Evolutionary conservation across 805 yeast genomes (phyloP).

Genomic region (Maudiozyma serrabonitensis): DNA sequence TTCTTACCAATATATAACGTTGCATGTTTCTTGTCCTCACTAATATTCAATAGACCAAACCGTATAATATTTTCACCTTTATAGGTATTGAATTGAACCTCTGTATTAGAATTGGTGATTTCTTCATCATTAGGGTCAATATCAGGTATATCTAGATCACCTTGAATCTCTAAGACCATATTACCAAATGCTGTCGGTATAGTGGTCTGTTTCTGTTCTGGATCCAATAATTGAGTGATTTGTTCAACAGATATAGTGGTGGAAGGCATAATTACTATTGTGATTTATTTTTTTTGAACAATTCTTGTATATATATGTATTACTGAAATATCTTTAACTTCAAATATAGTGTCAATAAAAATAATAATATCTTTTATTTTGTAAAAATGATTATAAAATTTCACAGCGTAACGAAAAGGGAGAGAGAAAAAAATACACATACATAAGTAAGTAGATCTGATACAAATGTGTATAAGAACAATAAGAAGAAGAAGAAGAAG

Average conservation of each 20-base stretch:
- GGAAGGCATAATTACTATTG: conserved; percentile 17
- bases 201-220: conserved; percentile 10
- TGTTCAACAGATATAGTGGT: conserved; percentile 18
- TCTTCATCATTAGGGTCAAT: conserved; percentile 8
- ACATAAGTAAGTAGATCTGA: too few relatives aligned
- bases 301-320: too few relatives aligned
- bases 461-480: too few relatives aligned
- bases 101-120: conserved; percentile 8
- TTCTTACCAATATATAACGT: conserved; percentile 57
- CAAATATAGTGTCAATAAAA: not conserved
- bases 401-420: not conserved
- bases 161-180: conserved; percentile 61
- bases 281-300: too few relatives aligned
- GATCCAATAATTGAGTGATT: conserved; percentile 12
- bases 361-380: not conserved
- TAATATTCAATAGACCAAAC: conserved; percentile 19
- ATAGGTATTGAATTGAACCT: conserved; percentile 11
- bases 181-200: conserved; percentile 44
- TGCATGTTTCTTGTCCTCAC: conserved; percentile 31
- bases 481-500: too few relatives aligned
- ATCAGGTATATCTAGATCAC: conserved; percentile 45
- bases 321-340: too few relatives aligned
- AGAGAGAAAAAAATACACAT: too few relatives aligned
- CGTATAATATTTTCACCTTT: conserved; percentile 14
- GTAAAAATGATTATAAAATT: not conserved